Evolutionary conservation across 2,329 filamentous ascomycete species (phyloP).

Genomic region (Cadophora gregata): DNA sequence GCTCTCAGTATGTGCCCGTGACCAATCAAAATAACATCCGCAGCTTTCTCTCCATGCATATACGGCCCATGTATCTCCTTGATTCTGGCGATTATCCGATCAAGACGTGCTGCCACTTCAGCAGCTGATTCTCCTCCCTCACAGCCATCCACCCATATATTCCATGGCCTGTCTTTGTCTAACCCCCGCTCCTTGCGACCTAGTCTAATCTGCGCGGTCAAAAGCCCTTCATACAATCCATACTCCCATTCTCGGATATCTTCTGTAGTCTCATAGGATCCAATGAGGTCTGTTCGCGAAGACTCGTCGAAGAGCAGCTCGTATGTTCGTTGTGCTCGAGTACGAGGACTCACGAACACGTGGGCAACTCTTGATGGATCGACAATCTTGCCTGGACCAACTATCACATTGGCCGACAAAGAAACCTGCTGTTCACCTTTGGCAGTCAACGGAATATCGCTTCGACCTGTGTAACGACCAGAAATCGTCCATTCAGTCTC

Average conservation of each 20-base stretch:
- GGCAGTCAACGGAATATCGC: slow-evolving; percentile 49
- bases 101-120: slow-evolving; percentile 55
- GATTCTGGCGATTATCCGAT: slow-evolving; percentile 56
- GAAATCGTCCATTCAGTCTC: slow-evolving; percentile 56
- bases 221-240: slow-evolving; percentile 55
- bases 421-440: slow-evolving; percentile 51
- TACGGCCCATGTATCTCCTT: slow-evolving; percentile 53
- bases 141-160: slow-evolving; percentile 60
- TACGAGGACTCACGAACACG: slow-evolving; percentile 54
- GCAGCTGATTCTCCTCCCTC: slow-evolving; percentile 55
- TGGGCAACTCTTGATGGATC: slow-evolving; percentile 52
- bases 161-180: slow-evolving; percentile 53
- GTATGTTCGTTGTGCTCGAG: slow-evolving; percentile 53
- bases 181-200: slow-evolving; percentile 48
- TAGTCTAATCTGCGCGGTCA: slow-evolving; percentile 51
- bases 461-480: slow-evolving; percentile 53
- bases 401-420: slow-evolving; percentile 49
- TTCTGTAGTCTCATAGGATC: slow-evolving; percentile 47
- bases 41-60: slow-evolving; percentile 50
- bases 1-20: slow-evolving; percentile 58
- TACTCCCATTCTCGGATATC: slow-evolving; percentile 59
- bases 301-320: slow-evolving; percentile 50
- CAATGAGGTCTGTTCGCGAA: slow-evolving; percentile 32
- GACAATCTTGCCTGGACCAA: slow-evolving; percentile 54
- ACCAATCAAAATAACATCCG: slow-evolving; percentile 56